A percentile compares a stretch with the other conserved stretches of the same genome.
Evolutionary conservation across 768 basidiomycete genomes (phyloP).

Genomic region (button mushroom (Agaricus bisporus)): DNA sequence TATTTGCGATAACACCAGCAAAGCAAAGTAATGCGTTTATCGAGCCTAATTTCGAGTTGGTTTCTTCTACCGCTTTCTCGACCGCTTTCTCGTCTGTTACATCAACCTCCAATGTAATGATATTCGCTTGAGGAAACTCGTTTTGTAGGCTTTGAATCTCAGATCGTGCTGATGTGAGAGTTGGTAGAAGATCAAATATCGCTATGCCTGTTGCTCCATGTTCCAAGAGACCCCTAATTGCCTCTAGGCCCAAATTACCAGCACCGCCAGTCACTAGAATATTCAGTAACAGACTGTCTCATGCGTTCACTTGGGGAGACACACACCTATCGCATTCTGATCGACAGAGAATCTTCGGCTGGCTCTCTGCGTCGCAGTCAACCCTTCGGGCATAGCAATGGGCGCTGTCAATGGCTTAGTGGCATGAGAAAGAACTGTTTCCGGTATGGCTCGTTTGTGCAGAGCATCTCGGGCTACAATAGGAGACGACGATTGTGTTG

Average conservation of each 20-base stretch:
- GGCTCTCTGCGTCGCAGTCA: constrained; percentile 20
- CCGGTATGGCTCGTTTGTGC: not conserved
- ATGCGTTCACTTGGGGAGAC: not conserved
- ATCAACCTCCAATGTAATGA: constrained; percentile 28
- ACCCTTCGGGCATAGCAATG: constrained; percentile 4
- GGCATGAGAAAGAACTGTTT: constrained; percentile 12
- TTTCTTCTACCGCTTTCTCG: constrained; percentile 19
- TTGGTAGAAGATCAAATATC: constrained; percentile 23
- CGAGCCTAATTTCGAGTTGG: constrained; percentile 22
- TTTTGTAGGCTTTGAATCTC: constrained; percentile 15
- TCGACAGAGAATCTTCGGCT: constrained; percentile 27
- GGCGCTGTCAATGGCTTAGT: constrained; percentile 15
- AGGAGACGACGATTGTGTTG: not conserved
- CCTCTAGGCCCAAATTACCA: constrained; percentile 30
- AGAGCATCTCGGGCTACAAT: constrained; percentile 1
- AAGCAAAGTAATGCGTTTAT: constrained; percentile 36
- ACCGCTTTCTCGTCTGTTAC: constrained; percentile 27
- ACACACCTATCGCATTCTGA: constrained; percentile 37
- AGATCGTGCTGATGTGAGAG: constrained; percentile 18
- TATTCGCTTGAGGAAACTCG: constrained; percentile 28
- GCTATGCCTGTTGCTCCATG: constrained; percentile 32
- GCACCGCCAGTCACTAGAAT: constrained; percentile 38
- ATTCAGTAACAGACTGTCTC: not conserved
- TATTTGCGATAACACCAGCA: constrained; percentile 32
- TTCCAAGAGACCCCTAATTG: constrained; percentile 34